These are phyloP conservation scores for Neurospora sublineolata DNA, from an alignment of 495 filamentous ascomycete species.

Conservation along the genomic window DNA sequence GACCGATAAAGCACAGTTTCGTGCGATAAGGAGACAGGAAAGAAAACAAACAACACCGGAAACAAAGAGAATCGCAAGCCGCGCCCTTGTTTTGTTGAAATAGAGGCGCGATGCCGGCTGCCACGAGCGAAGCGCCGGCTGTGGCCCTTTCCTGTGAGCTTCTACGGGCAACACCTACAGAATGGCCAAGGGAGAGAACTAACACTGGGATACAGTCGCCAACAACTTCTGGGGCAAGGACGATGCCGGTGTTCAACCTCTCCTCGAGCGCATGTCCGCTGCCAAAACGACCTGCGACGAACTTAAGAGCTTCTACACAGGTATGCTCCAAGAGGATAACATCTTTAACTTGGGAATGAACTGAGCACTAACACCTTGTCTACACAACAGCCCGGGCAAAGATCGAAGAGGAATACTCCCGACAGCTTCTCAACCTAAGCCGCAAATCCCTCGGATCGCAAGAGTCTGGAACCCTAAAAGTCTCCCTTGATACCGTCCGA, in stretches of 20 bases:
- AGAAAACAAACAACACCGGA: not conserved
- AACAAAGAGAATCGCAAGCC: not conserved
- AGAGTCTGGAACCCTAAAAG: slow-evolving; percentile 72
- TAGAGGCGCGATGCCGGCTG: slow-evolving; percentile 21
- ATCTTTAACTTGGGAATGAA: not conserved
- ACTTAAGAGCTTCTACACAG: slow-evolving; percentile 78
- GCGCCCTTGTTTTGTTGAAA: not conserved
- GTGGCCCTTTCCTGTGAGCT: slow-evolving; percentile 36
- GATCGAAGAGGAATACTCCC: slow-evolving; percentile 96
- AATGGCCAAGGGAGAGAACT: not conserved
- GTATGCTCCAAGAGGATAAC: slow-evolving; percentile 32
- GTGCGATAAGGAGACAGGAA: not conserved
- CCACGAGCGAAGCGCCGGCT: slow-evolving; percentile 28
- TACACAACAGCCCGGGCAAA: slow-evolving; percentile 59
- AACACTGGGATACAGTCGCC: slow-evolving; percentile 49
- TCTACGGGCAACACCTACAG: not conserved
- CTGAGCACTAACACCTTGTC: slow-evolving; percentile 2
- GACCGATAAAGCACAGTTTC: not conserved
- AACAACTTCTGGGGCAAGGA: slow-evolving; percentile 99
- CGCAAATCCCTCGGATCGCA: slow-evolving; percentile 84
- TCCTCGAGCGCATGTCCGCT: slow-evolving; percentile 92
- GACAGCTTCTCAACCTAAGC: slow-evolving; percentile 74
- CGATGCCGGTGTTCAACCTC: slow-evolving; percentile 84
- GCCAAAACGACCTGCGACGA: slow-evolving; percentile 95
- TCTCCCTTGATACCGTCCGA: slow-evolving; percentile 76